Evolutionary conservation across 2,329 filamentous ascomycete species (phyloP), one percentile per base, ranked within the genome.

Genomic region (Pseudocercospora vitis): DNA sequence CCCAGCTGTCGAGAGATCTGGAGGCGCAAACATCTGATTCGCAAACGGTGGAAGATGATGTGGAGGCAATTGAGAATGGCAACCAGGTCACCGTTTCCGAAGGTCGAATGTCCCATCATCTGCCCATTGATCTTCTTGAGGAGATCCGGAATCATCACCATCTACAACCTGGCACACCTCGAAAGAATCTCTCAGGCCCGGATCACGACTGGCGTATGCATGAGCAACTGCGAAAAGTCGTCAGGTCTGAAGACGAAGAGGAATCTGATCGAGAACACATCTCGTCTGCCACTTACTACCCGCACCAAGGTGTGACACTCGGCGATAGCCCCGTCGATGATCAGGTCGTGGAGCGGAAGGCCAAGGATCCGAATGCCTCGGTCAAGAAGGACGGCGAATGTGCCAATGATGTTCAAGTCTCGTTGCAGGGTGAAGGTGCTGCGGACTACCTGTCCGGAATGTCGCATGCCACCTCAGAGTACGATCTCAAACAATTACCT

Each of bases 261-360:
- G 80, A 82, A 28, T 91, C 87, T 11, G 86, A 88, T 53, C 85
- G 88, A 68, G 89, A 94, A 70, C 89, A 92, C 70, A 91, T 94
- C 58, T 90, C 87, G n/a, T 92, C 88, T 26, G 89, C 89, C 19
- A 79, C 91, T 33, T 94, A 94, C 68, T 78, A 91, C 44, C 89
- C 89, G 35, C 89, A 92, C 74, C 84, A 89, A 63, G 78, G 80
- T 55, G 68, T 79, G 40, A 71, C 71, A 23, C 66, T 73, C 7
- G 74, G 77, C 37, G 71, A 72, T 49, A 67, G 66, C 6, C 67
- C 67, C 5, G 63, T 57, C 18, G 62, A 61, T n/a, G 63, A 64
- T 45, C 59, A 67, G 32, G 47, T 60, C 21, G 54, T 57, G 7
- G 59, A 65, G 26, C 60, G 60, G 14, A 45, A 56, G 19, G 35